Conservation (phyloP, 2,329 filamentous ascomycete genomes). For the Talaromyces verruculosus region DNA sequence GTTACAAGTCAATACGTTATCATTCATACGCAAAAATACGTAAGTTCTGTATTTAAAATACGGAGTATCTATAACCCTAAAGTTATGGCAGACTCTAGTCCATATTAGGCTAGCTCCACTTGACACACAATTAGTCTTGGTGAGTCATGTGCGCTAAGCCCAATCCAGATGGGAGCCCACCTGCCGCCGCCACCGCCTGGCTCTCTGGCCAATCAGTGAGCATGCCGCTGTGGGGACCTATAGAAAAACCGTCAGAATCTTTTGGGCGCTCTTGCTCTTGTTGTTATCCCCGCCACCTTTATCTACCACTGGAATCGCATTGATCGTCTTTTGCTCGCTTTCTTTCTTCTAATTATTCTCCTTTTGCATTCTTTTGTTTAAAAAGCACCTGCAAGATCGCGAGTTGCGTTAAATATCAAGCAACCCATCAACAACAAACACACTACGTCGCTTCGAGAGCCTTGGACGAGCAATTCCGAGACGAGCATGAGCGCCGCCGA, state of each 20-base stretch:
- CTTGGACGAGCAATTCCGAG: not conserved
- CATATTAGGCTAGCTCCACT: not conserved
- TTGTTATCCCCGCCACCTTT: slow-evolving; percentile 15
- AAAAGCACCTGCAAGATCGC: not conserved
- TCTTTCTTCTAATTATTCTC: not conserved
- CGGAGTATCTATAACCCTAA: too few species aligned
- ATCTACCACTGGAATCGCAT: not conserved
- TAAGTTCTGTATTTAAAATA: too few species aligned
- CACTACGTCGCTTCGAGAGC: not conserved
- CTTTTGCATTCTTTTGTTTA: not conserved
- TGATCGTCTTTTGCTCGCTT: not conserved
- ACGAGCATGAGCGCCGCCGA: slow-evolving; percentile 16
- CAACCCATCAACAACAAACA: not conserved
- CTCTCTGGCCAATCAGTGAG: not conserved
- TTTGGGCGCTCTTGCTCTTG: not conserved
- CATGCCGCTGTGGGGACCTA: not conserved
- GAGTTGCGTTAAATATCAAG: not conserved
- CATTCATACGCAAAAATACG: too few species aligned
- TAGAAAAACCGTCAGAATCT: slow-evolving; percentile 13
- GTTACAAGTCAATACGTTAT: too few species aligned
- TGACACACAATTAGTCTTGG: slow-evolving; percentile 7
- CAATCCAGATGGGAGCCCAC: not conserved
- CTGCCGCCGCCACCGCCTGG: slow-evolving; percentile 11
- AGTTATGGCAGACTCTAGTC: not conserved
- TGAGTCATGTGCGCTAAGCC: slow-evolving; percentile 21